Evolutionary conservation across 2,329 filamentous ascomycete species (phyloP).

Genomic region (Penicillium psychrosexuale): DNA sequence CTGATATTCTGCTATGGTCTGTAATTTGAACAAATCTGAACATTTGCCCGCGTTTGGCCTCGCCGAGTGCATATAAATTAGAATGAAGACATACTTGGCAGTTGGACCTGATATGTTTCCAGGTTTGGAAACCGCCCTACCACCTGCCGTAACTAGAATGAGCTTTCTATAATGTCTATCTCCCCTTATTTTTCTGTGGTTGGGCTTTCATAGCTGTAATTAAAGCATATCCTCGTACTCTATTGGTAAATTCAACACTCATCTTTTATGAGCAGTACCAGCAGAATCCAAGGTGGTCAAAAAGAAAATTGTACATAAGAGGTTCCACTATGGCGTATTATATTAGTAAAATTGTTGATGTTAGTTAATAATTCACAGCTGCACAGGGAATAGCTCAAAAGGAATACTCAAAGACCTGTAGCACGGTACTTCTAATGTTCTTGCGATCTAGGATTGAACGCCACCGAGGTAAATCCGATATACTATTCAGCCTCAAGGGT

Average conservation of each 20-base stretch:
- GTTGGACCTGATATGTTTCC: neutral
- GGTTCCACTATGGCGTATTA: neutral
- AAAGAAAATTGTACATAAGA: neutral
- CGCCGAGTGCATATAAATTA: neutral
- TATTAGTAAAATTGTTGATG: neutral
- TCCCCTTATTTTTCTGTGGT: neutral
- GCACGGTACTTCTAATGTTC: neutral
- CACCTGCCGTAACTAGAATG: neutral
- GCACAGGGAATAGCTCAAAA: neutral
- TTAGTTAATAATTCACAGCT: neutral
- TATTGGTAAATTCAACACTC: neutral
- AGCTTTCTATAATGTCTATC: neutral
- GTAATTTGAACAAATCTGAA: neutral
- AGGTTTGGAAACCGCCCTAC: neutral
- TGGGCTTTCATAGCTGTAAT: neutral
- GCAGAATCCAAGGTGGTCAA: neutral
- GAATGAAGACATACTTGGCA: neutral
- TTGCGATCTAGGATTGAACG: neutral
- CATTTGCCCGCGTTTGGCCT: neutral
- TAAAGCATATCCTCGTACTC: neutral
- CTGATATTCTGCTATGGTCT: neutral
- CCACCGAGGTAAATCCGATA: neutral
- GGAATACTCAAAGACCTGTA: neutral
- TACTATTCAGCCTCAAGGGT: neutral
- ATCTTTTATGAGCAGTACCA: neutral